phyloP scores from a whole-genome alignment of 169 alveolate species.

The Eimeria nieschulzi region DNA sequence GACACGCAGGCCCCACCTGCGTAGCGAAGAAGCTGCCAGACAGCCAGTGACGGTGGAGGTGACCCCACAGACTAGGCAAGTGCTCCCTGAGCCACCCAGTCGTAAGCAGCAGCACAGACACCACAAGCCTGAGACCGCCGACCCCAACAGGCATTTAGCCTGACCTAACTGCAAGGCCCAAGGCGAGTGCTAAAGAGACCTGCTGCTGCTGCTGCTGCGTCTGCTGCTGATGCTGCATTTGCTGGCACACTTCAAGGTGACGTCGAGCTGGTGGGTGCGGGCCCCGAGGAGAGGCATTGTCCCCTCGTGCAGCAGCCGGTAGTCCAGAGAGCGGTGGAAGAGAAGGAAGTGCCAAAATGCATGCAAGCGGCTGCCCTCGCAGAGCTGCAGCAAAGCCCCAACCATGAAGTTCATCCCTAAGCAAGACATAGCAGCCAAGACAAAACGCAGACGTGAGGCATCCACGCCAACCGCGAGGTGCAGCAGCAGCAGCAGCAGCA shows the following conservation, averaged over 20 bases:
- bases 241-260: constrained; percentile 11
- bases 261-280: constrained; percentile 21
- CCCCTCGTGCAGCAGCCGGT: constrained; percentile 4
- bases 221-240: neutral
- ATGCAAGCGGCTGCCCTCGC: neutral
- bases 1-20: neutral
- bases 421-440: neutral
- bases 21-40: constrained; percentile 25
- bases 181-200: too few relatives aligned
- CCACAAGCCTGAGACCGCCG: neutral
- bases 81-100: constrained; percentile 11
- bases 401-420: constrained; percentile 56
- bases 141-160: too few relatives aligned
- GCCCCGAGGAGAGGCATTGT: constrained; percentile 34
- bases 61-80: constrained; percentile 42
- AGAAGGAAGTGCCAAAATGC: constrained; percentile 45
- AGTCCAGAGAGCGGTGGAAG: constrained; percentile 22
- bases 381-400: constrained; percentile 37
- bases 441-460: neutral
- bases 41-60: constrained; percentile 55
- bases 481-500: neutral
- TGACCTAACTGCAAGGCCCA: too few relatives aligned
- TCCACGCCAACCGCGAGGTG: neutral
- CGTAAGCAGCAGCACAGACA: neutral
- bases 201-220: constrained; percentile 1